Evolutionary conservation across 2,329 filamentous ascomycete genomes (phyloP).

Genomic region (Penicillium verrucosum): DNA sequence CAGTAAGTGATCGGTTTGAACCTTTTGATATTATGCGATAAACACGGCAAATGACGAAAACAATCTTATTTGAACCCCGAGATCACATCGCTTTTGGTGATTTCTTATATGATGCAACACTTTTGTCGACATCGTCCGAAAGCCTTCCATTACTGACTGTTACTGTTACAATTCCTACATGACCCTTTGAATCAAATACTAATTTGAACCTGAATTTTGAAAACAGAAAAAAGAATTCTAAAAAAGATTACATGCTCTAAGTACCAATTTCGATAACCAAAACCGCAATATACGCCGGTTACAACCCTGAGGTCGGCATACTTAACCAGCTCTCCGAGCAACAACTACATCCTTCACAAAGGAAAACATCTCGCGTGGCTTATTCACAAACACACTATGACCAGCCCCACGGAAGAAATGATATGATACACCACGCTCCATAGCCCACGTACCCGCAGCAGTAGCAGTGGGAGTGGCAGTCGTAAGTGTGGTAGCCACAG

Average conservation of each 20-base stretch:
- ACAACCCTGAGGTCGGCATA: neutral
- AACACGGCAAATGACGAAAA: neutral
- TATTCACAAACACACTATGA: slow-evolving; percentile 33
- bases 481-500: neutral
- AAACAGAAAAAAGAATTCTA: neutral
- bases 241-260: neutral
- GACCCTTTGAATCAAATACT: neutral
- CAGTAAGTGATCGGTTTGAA: neutral
- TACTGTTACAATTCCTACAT: neutral
- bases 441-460: slow-evolving; percentile 31
- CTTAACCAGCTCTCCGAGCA: slow-evolving; percentile 6
- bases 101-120: neutral
- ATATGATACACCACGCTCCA: slow-evolving; percentile 36
- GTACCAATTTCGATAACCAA: neutral
- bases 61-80: neutral
- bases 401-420: slow-evolving; percentile 36
- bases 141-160: neutral
- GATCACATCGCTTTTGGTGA: neutral
- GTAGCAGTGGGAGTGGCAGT: neutral
- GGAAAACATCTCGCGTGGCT: slow-evolving; percentile 35
- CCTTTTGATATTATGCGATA: neutral
- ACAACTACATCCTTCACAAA: slow-evolving; percentile 38
- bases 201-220: neutral
- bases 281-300: neutral
- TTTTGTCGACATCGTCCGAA: slow-evolving; percentile 3